Percentiles rank a stretch among this genome's conserved stretches.
Evolutionary conservation across 495 filamentous ascomycete species (phyloP).

Genomic region (Cudoniella acicularis): DNA sequence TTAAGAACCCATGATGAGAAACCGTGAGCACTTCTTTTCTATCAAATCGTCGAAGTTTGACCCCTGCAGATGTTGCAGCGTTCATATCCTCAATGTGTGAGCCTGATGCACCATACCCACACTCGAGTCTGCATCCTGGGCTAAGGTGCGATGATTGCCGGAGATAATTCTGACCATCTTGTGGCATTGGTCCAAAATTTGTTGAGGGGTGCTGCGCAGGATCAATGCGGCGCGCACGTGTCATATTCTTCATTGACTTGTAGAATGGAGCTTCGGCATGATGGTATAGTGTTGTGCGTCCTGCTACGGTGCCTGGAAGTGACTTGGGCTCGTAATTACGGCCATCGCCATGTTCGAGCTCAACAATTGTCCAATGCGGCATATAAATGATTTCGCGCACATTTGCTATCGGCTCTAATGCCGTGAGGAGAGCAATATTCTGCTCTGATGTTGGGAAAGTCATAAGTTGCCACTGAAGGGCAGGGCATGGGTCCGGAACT

Average conservation of each 20-base stretch:
- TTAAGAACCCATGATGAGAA: constrained; percentile 25
- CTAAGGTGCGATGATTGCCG: constrained; percentile 18
- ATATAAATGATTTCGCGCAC: constrained; percentile 26
- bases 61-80: constrained; percentile 27
- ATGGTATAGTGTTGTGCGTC: constrained; percentile 27
- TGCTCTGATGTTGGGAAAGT: constrained; percentile 25
- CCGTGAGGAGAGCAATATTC: constrained; percentile 17
- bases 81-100: constrained; percentile 13
- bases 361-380: constrained; percentile 27
- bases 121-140: constrained; percentile 24
- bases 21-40: constrained; percentile 20
- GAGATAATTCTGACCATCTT: constrained; percentile 31
- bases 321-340: constrained; percentile 22
- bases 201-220: constrained; percentile 12
- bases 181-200: constrained; percentile 13
- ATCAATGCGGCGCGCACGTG: constrained; percentile 19
- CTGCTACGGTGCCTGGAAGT: constrained; percentile 26
- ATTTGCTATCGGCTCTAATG: constrained; percentile 24
- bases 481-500: constrained; percentile 25
- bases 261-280: constrained; percentile 22
- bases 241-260: constrained; percentile 21
- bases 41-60: constrained; percentile 22
- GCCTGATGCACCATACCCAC: constrained; percentile 17
- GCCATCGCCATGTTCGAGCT: constrained; percentile 25
- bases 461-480: constrained; percentile 24